Percentiles rank a stretch among this genome's conserved stretches.
These are phyloP conservation scores for Rhododendron vialii DNA, from an alignment of 148 eudicot species.

Conservation along the genomic window DNA sequence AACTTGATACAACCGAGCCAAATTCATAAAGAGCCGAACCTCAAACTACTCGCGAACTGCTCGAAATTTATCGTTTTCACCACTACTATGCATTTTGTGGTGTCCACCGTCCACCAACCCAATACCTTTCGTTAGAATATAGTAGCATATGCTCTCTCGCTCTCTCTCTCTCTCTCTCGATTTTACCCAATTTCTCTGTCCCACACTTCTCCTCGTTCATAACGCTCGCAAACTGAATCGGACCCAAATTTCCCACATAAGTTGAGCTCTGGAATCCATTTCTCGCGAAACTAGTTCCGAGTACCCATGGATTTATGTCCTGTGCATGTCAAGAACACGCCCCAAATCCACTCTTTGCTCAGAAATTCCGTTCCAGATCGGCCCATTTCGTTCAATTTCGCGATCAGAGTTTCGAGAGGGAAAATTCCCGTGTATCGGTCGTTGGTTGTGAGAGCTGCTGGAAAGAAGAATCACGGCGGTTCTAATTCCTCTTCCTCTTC, in stretches of 20 bases:
- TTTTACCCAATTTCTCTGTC: background rate
- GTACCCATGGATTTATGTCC: conserved; percentile 64
- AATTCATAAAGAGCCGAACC: too few species aligned
- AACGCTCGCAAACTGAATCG: background rate
- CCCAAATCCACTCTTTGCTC: conserved; percentile 29
- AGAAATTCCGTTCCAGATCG: conserved; percentile 30
- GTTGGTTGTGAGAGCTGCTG: conserved; percentile 43
- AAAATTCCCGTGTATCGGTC: conserved; percentile 22
- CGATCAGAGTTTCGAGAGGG: conserved; percentile 32
- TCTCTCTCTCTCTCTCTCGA: background rate
- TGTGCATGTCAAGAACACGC: conserved; percentile 49
- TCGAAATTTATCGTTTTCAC: background rate
- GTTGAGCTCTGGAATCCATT: background rate
- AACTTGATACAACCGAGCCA: too few species aligned
- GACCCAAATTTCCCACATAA: background rate
- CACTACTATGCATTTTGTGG: background rate
- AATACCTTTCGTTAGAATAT: background rate
- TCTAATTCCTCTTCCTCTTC: conserved; percentile 35
- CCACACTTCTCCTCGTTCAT: background rate
- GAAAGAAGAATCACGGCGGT: conserved; percentile 51
- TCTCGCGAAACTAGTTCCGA: background rate
- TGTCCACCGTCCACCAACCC: background rate
- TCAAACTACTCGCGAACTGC: too few species aligned
- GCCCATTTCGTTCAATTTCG: conserved; percentile 31
- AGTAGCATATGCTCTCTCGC: background rate